These are phyloP conservation scores for Colletotrichum gigasporum DNA, from an alignment of 2,329 filamentous ascomycete species.

Conservation along the genomic window DNA sequence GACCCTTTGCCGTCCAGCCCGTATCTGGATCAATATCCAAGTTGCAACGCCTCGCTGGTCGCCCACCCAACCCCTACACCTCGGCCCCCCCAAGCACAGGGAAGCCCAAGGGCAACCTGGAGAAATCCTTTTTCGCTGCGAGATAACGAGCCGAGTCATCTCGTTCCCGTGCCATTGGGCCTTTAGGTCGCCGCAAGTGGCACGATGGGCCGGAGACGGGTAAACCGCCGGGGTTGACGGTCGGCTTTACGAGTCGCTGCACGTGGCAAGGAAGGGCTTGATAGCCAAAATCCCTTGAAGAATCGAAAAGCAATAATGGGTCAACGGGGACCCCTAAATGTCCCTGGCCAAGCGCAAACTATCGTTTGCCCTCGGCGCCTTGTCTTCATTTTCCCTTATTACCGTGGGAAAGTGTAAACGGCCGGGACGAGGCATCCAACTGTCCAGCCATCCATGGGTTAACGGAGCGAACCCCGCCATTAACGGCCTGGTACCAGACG, in stretches of 20 bases:
- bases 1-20: constrained; percentile 4
- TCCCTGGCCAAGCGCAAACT: constrained; percentile 2
- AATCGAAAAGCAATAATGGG: constrained; percentile 12
- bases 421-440: background rate
- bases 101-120: background rate
- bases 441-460: background rate
- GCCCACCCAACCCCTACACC: background rate
- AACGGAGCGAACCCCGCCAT: constrained; percentile 1
- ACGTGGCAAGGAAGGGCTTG: constrained; percentile 30
- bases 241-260: constrained; percentile 3
- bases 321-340: constrained; percentile 7
- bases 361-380: background rate
- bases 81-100: background rate
- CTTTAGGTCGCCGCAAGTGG: background rate
- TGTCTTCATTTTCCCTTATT: background rate
- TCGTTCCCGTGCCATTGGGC: constrained; percentile 11
- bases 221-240: background rate
- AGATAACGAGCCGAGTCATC: constrained; percentile 9
- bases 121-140: background rate
- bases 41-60: background rate
- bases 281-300: constrained; percentile 17
- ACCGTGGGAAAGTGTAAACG: background rate
- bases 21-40: background rate
- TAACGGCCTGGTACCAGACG: background rate
- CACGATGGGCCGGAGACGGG: background rate